Conservation (phyloP, 73 alveolate species). For the Stentor coeruleus region DNA sequence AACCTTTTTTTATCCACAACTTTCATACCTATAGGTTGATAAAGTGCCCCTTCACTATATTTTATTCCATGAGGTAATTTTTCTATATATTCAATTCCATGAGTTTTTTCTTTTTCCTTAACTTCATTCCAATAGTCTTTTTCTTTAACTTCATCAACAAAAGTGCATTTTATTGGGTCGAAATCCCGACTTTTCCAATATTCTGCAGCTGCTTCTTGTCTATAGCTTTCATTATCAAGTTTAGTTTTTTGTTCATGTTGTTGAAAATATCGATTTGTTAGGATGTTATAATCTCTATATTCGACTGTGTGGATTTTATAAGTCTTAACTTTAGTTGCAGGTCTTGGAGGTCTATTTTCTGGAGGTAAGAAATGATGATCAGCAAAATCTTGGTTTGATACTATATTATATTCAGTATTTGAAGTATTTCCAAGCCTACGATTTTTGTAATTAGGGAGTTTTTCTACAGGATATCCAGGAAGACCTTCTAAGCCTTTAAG, state of each 20-base stretch:
- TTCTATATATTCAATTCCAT: conserved; percentile 79
- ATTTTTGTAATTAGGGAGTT: conserved; percentile 50
- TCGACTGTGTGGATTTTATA: conserved; percentile 54
- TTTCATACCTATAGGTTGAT: conserved; percentile 71
- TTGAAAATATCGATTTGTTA: conserved; percentile 66
- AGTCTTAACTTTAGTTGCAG: conserved; percentile 22
- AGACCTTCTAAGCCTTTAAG: conserved; percentile 82
- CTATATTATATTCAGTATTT: conserved; percentile 59
- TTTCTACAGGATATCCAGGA: conserved; percentile 81
- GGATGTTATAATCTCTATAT: conserved; percentile 79
- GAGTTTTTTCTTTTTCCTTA: conserved; percentile 57
- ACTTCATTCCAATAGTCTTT: conserved; percentile 43
- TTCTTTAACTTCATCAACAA: conserved; percentile 74
- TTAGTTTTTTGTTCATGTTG: conserved; percentile 71
- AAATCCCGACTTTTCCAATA: conserved; percentile 81
- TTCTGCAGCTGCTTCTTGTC: conserved; percentile 74
- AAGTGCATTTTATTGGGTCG: conserved; percentile 73
- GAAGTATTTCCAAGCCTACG: conserved; percentile 49
- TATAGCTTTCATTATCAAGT: conserved; percentile 67
- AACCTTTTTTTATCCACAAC: conserved; percentile 70
- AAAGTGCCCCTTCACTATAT: conserved; percentile 69
- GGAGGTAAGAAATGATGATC: conserved; percentile 83
- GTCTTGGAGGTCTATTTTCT: conserved; percentile 68
- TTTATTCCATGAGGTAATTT: conserved; percentile 72
- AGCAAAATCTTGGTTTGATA: conserved; percentile 58